Base-by-base conservation (phyloP, 1,139 yeast species). In the Suhomyces kunorum region DNA sequence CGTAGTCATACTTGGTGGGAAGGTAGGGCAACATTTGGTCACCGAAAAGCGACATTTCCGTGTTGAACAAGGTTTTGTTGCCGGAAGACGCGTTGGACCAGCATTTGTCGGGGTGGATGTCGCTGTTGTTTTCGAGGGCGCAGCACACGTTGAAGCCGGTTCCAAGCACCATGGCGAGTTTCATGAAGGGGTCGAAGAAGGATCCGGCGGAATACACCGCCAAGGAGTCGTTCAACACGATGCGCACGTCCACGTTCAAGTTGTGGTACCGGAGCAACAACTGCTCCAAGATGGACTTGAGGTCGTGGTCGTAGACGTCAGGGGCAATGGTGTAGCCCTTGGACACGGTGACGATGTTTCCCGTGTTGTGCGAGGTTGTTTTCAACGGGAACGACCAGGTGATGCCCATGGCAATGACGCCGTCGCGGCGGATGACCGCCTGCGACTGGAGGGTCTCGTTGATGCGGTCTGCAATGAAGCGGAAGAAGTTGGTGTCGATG, bases 321-420 rank as follows among this genome's bases (percentile, higher is more conserved):
- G 63, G 63, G 3, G 66, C 52, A 26, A 78, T 56, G 13, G 63
- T 55, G 56, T 71, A 79, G 3, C 83, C 83, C 55, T 79, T 79
- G 28, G 78, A 71, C 34, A 76, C 77, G 43, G 64, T 65, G 22
- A 63, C 61, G 28, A 79, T 65, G 26, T 57, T 63, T 1, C 80
- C 83, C 24, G 66, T 63, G 52, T 74, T 72, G 44, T 70, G 68
- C 12, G 59, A 48, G 1, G 68, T 64, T 45, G 77, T 76, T 12
- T 62, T 59, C 36, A 79, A 61, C 0, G 84, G 82, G 53, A 79
- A 79, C 5, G 81, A 74, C 83, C 83, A 78, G n/a, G 80, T 70
- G 32, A 78, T 60, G 4, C 81, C 82, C 3, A 74, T 63, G 25
- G 63, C 61, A 23, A 77, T 64, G 7, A 29, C 28, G 5, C 34